phyloP scores from a whole-genome alignment of 1,139 yeast genomes.

The Candida neerlandica region DNA sequence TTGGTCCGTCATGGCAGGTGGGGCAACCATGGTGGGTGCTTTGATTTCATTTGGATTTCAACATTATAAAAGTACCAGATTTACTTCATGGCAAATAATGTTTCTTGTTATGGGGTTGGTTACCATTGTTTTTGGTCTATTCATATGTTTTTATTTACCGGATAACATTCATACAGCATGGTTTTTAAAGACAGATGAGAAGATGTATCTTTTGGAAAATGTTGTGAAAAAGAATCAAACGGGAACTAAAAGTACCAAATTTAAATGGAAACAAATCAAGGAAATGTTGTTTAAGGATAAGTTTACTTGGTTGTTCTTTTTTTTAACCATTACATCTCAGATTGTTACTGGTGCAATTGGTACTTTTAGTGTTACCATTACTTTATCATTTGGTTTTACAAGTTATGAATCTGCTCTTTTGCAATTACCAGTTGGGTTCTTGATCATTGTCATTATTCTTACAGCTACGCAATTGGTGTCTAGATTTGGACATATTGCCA shows the following conservation, averaged over 20 bases:
- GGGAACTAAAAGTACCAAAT: slow-evolving; percentile 32
- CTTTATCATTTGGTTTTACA: slow-evolving; percentile 38
- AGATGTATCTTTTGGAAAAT: slow-evolving; percentile 29
- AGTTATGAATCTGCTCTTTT: slow-evolving; percentile 37
- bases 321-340: slow-evolving; percentile 37
- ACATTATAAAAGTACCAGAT: slow-evolving; percentile 29
- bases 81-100: slow-evolving; percentile 43
- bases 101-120: slow-evolving; percentile 40
- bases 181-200: slow-evolving; percentile 32
- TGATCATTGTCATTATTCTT: slow-evolving; percentile 36
- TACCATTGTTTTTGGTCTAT: slow-evolving; percentile 34
- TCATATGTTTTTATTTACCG: slow-evolving; percentile 31
- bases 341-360: slow-evolving; percentile 46
- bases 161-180: slow-evolving; percentile 34
- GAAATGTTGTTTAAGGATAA: slow-evolving; percentile 36
- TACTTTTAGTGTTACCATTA: slow-evolving; percentile 43
- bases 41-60: slow-evolving; percentile 45
- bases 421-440: slow-evolving; percentile 43
- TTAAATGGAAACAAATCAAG: slow-evolving; percentile 29
- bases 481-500: slow-evolving; percentile 28
- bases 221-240: slow-evolving; percentile 34
- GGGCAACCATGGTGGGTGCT: slow-evolving; percentile 44
- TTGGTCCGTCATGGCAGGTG: slow-evolving; percentile 44
- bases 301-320: slow-evolving; percentile 40
- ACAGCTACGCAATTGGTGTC: slow-evolving; percentile 34